phyloP scores from a whole-genome alignment of 495 filamentous ascomycete genomes.

The Aspergillus conjunctus region DNA sequence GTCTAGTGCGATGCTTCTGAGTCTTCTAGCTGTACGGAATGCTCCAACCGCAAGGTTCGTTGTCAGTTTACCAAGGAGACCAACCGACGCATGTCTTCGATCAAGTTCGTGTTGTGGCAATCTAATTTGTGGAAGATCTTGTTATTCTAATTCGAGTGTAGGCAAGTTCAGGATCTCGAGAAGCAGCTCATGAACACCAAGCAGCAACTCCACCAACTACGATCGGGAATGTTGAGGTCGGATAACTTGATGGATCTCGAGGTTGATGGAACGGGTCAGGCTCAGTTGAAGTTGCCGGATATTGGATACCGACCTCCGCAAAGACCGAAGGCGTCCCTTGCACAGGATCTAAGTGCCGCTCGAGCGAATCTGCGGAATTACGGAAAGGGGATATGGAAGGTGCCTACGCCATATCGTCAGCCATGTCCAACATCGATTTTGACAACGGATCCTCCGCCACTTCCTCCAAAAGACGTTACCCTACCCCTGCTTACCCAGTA shows the following conservation, averaged over 20 bases:
- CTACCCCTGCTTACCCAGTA: slow-evolving; percentile 79
- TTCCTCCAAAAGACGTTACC: slow-evolving; percentile 71
- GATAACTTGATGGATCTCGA: slow-evolving; percentile 63
- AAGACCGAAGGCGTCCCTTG: slow-evolving; percentile 57
- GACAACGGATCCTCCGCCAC: slow-evolving; percentile 57
- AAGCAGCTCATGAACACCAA: slow-evolving; percentile 79
- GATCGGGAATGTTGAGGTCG: slow-evolving; percentile 49
- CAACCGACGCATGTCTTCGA: slow-evolving; percentile 97
- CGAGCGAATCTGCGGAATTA: slow-evolving; percentile 73
- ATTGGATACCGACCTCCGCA: slow-evolving; percentile 64
- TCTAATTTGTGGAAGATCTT: slow-evolving; percentile 11
- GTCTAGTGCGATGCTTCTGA: slow-evolving; percentile 90
- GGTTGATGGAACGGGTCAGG: slow-evolving; percentile 54
- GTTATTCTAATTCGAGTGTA: slow-evolving; percentile 33
- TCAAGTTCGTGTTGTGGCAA: slow-evolving; percentile 63
- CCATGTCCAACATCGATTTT: slow-evolving; percentile 52
- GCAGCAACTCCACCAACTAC: slow-evolving; percentile 71
- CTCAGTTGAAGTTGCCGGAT: slow-evolving; percentile 69
- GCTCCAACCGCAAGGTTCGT: slow-evolving; percentile 89
- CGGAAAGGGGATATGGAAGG: slow-evolving; percentile 78
- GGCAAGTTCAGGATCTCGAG: slow-evolving; percentile 94
- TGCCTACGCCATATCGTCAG: slow-evolving; percentile 70
- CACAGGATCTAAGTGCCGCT: slow-evolving; percentile 70
- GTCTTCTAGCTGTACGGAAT: slow-evolving; percentile 93
- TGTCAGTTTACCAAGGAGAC: slow-evolving; percentile 99